These are phyloP conservation scores for Firmiana major DNA, from an alignment of 345 rosid genomes.

Conservation along the genomic window DNA sequence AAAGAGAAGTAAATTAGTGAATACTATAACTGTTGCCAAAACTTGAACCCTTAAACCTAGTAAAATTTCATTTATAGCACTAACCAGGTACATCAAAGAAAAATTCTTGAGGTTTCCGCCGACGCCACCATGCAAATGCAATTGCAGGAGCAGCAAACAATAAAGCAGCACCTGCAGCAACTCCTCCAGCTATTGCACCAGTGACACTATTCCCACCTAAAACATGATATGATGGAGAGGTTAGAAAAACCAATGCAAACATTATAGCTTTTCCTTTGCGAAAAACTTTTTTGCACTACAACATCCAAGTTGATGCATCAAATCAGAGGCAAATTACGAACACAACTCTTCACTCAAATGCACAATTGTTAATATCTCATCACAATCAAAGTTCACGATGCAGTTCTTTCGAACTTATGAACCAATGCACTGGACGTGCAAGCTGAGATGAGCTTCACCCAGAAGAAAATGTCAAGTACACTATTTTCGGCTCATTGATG, in stretches of 20 bases:
- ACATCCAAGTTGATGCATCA: neutral
- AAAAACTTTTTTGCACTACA: neutral
- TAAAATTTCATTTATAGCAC: constrained; percentile 21
- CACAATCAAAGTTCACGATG: neutral
- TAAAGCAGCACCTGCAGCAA: constrained; percentile 97
- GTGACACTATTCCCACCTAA: constrained; percentile 81
- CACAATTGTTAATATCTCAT: neutral
- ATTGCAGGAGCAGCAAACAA: constrained; percentile 97
- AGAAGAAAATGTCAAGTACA: neutral
- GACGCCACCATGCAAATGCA: constrained; percentile 96
- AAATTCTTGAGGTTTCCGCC: constrained; percentile 83
- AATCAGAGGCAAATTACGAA: neutral
- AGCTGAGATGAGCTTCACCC: neutral
- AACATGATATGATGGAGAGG: constrained; percentile 6
- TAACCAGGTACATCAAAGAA: constrained; percentile 96
- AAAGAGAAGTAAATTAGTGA: constrained; percentile 14
- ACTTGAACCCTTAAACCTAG: neutral
- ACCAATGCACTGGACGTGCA: neutral
- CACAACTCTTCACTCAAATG: neutral
- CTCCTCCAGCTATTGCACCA: constrained; percentile 99
- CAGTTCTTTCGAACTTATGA: constrained; percentile 3
- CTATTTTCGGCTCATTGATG: neutral
- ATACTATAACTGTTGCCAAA: neutral
- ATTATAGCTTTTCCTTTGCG: neutral
- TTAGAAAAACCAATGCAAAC: neutral